These are phyloP conservation scores for Chlamydomonas eustigma DNA, from an alignment of 139 green algal species.

Conservation along the genomic window DNA sequence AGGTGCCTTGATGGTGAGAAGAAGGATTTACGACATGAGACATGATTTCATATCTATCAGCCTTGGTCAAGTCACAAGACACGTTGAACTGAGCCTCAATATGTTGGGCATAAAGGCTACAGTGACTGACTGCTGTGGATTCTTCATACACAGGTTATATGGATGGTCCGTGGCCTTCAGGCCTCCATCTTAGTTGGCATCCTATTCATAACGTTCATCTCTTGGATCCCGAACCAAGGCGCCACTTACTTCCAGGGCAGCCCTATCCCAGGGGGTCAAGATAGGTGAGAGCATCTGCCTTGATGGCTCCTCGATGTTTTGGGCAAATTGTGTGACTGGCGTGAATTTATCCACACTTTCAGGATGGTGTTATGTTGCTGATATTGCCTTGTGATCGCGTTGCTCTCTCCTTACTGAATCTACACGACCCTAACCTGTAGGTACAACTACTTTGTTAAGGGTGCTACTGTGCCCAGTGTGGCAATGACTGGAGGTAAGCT, in stretches of 20 bases:
- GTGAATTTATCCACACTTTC: too few relatives aligned
- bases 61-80: too few relatives aligned
- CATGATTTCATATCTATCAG: too few relatives aligned
- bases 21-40: conserved; percentile 67
- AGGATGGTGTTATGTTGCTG: not conserved
- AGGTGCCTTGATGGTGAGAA: conserved; percentile 63
- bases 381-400: not conserved
- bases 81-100: too few relatives aligned
- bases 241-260: conserved; percentile 51
- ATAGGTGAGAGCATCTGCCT: too few relatives aligned
- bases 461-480: conserved; percentile 36
- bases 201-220: conserved; percentile 76
- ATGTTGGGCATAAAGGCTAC: too few relatives aligned
- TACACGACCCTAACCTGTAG: conserved; percentile 11
- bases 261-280: conserved; percentile 37
- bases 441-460: conserved; percentile 60
- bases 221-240: conserved; percentile 66
- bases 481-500: conserved; percentile 6
- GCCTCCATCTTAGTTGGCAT: conserved; percentile 45
- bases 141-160: not conserved
- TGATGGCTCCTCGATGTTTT: too few relatives aligned
- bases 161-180: not conserved
- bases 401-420: not conserved
- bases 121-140: too few relatives aligned
- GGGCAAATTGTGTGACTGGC: too few relatives aligned